Conservation (phyloP, 1,284 basidiomycete genomes). For the Thecaphora thlaspeos region DNA sequence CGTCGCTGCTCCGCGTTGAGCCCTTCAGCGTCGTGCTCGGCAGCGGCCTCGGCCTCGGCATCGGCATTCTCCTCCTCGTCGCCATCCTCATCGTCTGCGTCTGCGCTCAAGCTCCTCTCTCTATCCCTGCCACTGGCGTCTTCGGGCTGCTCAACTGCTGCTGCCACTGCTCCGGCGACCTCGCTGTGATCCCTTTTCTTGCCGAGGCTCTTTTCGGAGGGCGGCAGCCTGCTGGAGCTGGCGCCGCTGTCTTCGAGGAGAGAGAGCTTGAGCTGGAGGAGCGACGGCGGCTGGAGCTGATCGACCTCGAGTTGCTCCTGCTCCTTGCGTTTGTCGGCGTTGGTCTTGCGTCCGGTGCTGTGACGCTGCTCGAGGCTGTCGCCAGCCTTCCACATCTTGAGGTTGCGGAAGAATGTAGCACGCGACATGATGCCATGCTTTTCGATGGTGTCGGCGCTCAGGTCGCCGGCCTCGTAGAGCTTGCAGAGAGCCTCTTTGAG, state of each 20-base stretch:
- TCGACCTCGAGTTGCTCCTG: conserved; percentile 29
- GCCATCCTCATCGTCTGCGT: neutral
- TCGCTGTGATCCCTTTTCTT: neutral
- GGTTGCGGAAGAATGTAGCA: conserved; percentile 34
- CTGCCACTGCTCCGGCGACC: too few species aligned
- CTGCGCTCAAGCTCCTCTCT: neutral
- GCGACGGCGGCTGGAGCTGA: conserved; percentile 13
- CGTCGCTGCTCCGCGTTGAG: neutral
- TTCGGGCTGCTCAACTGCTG: too few species aligned
- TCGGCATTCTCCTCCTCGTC: neutral
- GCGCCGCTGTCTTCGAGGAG: conserved; percentile 10
- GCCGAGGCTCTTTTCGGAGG: neutral
- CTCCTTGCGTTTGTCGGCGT: conserved; percentile 35
- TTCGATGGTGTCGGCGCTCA: conserved; percentile 34
- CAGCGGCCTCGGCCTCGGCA: neutral
- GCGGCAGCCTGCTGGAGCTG: neutral
- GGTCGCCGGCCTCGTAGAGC: conserved; percentile 37
- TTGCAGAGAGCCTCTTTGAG: conserved; percentile 40
- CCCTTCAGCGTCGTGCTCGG: neutral
- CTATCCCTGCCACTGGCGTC: too few species aligned
- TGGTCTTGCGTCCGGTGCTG: conserved; percentile 36
- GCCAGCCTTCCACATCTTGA: conserved; percentile 36
- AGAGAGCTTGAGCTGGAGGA: conserved; percentile 19
- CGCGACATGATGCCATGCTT: conserved; percentile 39
- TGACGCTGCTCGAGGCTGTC: conserved; percentile 34